phyloP scores from a whole-genome alignment of 106 monocot genomes.

The Acanthochlamys bracteata region DNA sequence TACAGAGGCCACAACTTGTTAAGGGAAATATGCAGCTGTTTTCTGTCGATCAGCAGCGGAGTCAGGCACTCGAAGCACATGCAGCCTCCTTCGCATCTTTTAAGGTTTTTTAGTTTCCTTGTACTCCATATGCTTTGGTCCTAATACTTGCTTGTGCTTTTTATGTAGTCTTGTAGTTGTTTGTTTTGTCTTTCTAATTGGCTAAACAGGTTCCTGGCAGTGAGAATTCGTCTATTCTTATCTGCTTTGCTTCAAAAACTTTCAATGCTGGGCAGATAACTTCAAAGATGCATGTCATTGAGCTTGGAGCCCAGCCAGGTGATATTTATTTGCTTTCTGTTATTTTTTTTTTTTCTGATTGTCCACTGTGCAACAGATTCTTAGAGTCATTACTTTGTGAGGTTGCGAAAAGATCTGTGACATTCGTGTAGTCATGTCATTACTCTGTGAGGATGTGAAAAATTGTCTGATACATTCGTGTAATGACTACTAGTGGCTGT shows the following conservation, averaged over 20 bases:
- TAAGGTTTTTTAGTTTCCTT: constrained; percentile 46
- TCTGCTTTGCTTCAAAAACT: constrained; percentile 90
- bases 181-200: neutral
- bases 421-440: no score
- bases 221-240: constrained; percentile 82
- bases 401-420: no score
- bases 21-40: constrained; percentile 99
- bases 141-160: neutral
- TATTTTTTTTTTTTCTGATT: neutral
- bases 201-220: constrained; percentile 60
- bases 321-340: neutral
- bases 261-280: constrained; percentile 84
- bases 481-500: neutral
- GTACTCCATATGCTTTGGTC: neutral
- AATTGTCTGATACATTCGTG: neutral
- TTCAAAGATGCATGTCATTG: constrained; percentile 97
- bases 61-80: constrained; percentile 98
- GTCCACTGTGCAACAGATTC: neutral
- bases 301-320: constrained; percentile 99
- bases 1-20: constrained; percentile 90
- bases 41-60: constrained; percentile 96
- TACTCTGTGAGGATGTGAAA: no score
- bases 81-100: constrained; percentile 93
- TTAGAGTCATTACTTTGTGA: no score
- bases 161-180: constrained; percentile 1